Conservation (phyloP, 768 basidiomycete species). For the Russula ochroleuca region DNA sequence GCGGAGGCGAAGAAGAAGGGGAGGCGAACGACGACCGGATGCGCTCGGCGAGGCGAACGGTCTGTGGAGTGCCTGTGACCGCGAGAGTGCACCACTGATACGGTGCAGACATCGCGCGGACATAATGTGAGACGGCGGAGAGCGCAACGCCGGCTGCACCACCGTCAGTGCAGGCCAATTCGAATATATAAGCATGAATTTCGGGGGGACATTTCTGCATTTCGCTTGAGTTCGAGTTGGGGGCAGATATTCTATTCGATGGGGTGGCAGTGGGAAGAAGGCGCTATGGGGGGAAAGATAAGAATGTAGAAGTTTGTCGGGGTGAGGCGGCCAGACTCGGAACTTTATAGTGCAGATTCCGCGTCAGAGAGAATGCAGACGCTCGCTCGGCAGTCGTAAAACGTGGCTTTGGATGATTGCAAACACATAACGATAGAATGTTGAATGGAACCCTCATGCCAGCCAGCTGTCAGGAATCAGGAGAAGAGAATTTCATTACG, state of each 20-base stretch:
- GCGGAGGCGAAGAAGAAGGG: neutral
- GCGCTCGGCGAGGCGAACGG: constrained; percentile 31
- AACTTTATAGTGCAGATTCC: neutral
- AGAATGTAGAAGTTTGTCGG: neutral
- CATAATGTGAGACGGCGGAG: constrained; percentile 40
- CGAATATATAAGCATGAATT: constrained; percentile 43
- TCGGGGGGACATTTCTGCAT: constrained; percentile 40
- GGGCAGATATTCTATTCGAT: too few relatives aligned
- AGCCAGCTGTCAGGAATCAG: neutral
- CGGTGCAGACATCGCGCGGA: constrained; percentile 38
- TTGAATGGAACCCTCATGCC: constrained; percentile 15
- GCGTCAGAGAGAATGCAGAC: neutral
- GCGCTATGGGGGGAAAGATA: neutral
- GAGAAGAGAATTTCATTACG: neutral
- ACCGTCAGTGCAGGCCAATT: constrained; percentile 41
- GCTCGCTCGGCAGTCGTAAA: constrained; percentile 2
- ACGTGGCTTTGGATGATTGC: neutral
- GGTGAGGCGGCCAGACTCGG: neutral
- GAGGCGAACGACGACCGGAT: constrained; percentile 1
- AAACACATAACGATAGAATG: neutral
- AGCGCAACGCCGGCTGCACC: constrained; percentile 39
- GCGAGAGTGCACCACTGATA: constrained; percentile 42
- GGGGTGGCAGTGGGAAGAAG: neutral
- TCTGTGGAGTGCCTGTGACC: constrained; percentile 33
- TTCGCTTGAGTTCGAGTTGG: neutral